phyloP scores from a whole-genome alignment of 192 early-diverging fungal genomes.

The Coemansia sp. region DNA sequence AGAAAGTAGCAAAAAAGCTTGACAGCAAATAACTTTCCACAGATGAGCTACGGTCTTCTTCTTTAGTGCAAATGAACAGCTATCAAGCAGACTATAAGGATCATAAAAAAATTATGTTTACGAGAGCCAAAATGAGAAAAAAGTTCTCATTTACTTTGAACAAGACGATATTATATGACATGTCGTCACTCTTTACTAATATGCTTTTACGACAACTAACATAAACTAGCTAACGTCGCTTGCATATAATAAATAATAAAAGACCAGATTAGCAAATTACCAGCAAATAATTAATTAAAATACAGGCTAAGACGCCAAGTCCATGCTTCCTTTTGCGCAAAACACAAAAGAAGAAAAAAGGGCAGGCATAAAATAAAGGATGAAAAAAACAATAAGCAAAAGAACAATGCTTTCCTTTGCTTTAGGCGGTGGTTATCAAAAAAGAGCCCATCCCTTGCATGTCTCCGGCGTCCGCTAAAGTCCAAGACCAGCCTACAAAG shows the following conservation, averaged over 20 bases:
- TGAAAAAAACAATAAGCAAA: not conserved
- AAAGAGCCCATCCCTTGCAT: not conserved
- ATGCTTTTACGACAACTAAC: too few relatives aligned
- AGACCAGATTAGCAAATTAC: too few relatives aligned
- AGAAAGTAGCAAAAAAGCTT: too few relatives aligned
- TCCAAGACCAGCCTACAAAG: conserved; percentile 1
- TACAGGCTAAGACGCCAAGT: not conserved
- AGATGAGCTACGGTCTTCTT: too few relatives aligned
- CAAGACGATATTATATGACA: too few relatives aligned
- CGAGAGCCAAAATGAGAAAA: too few relatives aligned
- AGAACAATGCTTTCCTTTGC: not conserved
- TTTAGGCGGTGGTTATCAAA: not conserved
- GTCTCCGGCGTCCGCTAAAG: not conserved
- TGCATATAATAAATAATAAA: not conserved
- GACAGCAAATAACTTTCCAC: too few relatives aligned
- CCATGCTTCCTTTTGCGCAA: not conserved
- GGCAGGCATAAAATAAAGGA: not conserved
- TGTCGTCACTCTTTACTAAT: too few relatives aligned
- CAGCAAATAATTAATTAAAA: not conserved
- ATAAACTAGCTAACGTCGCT: not conserved
- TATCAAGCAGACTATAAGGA: too few relatives aligned
- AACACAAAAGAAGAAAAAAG: not conserved
- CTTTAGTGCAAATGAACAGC: too few relatives aligned
- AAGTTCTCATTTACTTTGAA: too few relatives aligned
- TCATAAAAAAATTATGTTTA: too few relatives aligned